Evolutionary conservation across 148 eudicot genomes (phyloP).

Genomic region (Gaultheria prostrata): DNA sequence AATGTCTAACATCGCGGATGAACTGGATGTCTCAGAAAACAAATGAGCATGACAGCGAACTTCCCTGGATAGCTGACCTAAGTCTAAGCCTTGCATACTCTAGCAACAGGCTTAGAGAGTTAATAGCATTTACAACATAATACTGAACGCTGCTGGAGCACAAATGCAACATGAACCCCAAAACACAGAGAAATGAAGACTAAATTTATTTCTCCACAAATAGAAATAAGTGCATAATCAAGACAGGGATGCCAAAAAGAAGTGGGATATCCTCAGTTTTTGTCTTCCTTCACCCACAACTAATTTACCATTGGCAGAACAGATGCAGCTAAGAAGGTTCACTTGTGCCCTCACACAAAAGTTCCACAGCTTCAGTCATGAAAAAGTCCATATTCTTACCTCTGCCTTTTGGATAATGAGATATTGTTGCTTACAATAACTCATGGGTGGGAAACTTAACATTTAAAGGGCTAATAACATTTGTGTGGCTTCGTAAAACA

Average conservation of each 20-base stretch:
- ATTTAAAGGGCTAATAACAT: neutral
- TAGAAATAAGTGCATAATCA: neutral
- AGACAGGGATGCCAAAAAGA: neutral
- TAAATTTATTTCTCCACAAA: neutral
- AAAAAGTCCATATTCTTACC: neutral
- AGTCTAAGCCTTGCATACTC: neutral
- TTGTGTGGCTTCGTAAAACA: neutral
- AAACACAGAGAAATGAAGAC: neutral
- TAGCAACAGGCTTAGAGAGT: neutral
- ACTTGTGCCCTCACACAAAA: neutral
- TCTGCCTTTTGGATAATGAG: neutral
- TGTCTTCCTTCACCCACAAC: neutral
- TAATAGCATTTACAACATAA: slow-evolving; percentile 1
- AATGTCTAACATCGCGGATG: neutral
- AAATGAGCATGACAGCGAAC: neutral
- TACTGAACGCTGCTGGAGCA: neutral
- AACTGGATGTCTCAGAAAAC: neutral
- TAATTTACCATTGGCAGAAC: neutral
- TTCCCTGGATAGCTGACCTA: neutral
- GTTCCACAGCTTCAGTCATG: neutral
- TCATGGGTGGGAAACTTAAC: neutral
- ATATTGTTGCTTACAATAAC: neutral
- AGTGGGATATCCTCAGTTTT: neutral
- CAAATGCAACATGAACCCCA: neutral
- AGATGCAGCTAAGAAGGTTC: neutral